phyloP scores from a whole-genome alignment of 2,329 filamentous ascomycete genomes.

The Hypomyces rosellus region DNA sequence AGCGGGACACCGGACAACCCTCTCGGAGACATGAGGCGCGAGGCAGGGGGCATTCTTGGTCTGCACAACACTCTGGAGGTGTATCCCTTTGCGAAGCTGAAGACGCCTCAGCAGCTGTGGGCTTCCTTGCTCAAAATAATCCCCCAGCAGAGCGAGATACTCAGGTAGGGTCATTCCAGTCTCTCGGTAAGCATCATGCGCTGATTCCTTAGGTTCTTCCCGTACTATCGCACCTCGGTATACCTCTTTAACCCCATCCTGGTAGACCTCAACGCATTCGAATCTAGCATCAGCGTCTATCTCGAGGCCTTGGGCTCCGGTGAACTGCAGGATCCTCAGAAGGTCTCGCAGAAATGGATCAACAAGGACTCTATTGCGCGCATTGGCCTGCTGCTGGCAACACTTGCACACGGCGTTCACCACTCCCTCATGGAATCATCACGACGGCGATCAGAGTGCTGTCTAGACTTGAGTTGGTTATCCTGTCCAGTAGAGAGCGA shows the following conservation, averaged over 20 bases:
- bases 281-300: slow-evolving; percentile 4
- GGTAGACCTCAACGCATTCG: slow-evolving; percentile 2
- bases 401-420: slow-evolving; percentile 6
- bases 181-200: neutral
- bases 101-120: slow-evolving; percentile 6
- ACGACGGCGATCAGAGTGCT: slow-evolving; percentile 5
- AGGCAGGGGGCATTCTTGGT: slow-evolving; percentile 5
- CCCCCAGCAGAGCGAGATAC: slow-evolving; percentile 4
- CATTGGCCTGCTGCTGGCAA: slow-evolving; percentile 4
- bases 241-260: slow-evolving; percentile 3
- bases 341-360: slow-evolving; percentile 3
- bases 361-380: slow-evolving; percentile 2
- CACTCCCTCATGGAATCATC: slow-evolving; percentile 6
- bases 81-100: slow-evolving; percentile 8
- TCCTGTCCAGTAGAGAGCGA: too few relatives aligned
- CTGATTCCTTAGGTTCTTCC: neutral
- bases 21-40: slow-evolving; percentile 5
- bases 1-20: slow-evolving; percentile 1
- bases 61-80: slow-evolving; percentile 7
- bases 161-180: neutral
- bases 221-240: slow-evolving; percentile 2
- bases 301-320: slow-evolving; percentile 2
- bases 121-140: neutral
- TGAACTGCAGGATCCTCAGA: slow-evolving; percentile 1
- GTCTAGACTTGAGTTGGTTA: slow-evolving; percentile 2